Conservation (phyloP, 164 flowering plant genomes). For the Chimonanthus salicifolius region DNA sequence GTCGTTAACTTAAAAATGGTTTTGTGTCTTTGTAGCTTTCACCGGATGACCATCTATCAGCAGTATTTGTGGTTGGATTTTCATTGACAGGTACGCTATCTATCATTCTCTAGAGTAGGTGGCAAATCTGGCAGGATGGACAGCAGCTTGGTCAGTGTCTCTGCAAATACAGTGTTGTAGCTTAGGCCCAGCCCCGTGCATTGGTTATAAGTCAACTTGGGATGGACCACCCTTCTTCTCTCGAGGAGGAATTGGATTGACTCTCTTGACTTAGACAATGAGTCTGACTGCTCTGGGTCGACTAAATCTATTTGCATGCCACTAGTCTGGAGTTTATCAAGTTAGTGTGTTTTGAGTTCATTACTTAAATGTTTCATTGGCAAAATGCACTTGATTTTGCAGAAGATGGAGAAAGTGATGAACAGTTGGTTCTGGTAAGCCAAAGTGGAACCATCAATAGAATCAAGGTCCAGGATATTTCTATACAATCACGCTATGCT, state of each 20-base stretch:
- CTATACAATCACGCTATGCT: conserved; percentile 85
- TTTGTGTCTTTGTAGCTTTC: conserved; percentile 40
- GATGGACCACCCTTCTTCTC: not conserved
- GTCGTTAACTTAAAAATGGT: not conserved
- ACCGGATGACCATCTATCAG: conserved; percentile 64
- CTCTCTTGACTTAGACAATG: no score
- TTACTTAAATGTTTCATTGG: not conserved
- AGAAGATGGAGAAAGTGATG: conserved; percentile 96
- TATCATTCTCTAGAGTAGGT: not conserved
- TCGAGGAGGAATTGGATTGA: not conserved
- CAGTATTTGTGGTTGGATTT: conserved; percentile 85
- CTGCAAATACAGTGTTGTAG: no score
- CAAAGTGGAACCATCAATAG: conserved; percentile 96
- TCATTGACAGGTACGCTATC: conserved; percentile 56
- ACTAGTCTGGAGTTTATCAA: not conserved
- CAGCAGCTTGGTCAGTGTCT: not conserved
- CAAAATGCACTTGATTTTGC: conserved; percentile 9
- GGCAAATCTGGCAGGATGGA: not conserved
- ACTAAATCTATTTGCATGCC: no score
- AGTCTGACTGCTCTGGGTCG: no score
- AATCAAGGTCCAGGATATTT: conserved; percentile 85
- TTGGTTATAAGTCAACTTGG: not conserved
- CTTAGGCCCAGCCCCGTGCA: not conserved
- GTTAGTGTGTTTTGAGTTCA: not conserved
- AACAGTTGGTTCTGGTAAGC: conserved; percentile 91